A percentile compares a stretch with the other conserved stretches of the same genome.
These are phyloP conservation scores for Trichophyton simii DNA, from an alignment of 2,329 filamentous ascomycete species.

Conservation along the genomic window DNA sequence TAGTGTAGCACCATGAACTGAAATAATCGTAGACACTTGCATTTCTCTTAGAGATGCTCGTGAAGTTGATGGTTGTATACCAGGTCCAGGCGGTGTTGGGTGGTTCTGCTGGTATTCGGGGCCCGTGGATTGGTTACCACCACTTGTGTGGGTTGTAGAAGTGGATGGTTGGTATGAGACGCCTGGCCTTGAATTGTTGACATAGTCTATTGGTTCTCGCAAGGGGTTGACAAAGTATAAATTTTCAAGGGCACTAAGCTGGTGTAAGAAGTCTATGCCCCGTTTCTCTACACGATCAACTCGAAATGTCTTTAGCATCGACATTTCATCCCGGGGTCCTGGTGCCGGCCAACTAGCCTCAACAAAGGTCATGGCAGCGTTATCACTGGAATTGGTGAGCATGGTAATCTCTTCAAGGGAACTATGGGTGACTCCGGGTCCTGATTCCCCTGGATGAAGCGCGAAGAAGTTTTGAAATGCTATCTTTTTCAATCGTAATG, in stretches of 20 bases:
- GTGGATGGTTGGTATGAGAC: constrained; percentile 8
- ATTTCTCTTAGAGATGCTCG: constrained; percentile 25
- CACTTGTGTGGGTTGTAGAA: constrained; percentile 6
- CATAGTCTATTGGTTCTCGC: constrained; percentile 19
- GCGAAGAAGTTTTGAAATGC: constrained; percentile 48
- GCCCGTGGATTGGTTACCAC: constrained; percentile 11
- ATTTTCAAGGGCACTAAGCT: constrained; percentile 36
- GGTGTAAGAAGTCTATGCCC: constrained; percentile 32
- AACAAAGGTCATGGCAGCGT: constrained; percentile 38
- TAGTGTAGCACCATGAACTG: constrained; percentile 40
- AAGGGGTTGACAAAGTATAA: constrained; percentile 41
- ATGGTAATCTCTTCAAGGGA: constrained; percentile 39
- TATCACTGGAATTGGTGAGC: constrained; percentile 36
- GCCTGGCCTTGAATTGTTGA: constrained; percentile 19
- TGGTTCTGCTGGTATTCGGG: neutral
- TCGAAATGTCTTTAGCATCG: constrained; percentile 34
- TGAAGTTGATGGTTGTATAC: constrained; percentile 15
- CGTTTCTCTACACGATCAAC: constrained; percentile 38
- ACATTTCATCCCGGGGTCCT: constrained; percentile 11
- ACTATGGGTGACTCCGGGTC: constrained; percentile 31
- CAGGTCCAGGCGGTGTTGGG: neutral
- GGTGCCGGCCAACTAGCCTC: constrained; percentile 42
- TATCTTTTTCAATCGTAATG: constrained; percentile 38
- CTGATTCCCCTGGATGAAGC: constrained; percentile 37
- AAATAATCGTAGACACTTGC: constrained; percentile 37